Base-by-base conservation (phyloP, 1,284 basidiomycete genomes). In the Marasmius fiardii region DNA sequence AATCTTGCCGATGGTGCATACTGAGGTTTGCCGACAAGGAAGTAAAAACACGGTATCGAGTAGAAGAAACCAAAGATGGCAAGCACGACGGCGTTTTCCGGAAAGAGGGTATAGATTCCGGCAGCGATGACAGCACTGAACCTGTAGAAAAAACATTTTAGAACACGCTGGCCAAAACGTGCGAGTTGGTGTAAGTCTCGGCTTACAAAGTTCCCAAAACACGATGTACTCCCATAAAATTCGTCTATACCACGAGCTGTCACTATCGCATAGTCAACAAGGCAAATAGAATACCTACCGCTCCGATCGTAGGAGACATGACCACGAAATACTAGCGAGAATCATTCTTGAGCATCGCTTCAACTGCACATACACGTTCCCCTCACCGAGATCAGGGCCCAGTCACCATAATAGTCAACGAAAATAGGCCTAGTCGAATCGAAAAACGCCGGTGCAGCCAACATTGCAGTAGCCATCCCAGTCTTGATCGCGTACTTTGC, bases 21-120 rank as follows among this genome's bases (percentile, higher is more conserved):
- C 58, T 85, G 75, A 0, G 93, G 93, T 61, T 85, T 86, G 0
- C 86, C 82, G 14, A 95, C 79, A 63, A 95, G 94, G 66, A 89
- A 87, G 70, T 92, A 95, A 74, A 97, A 98, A 71, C 95, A 98
- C 2, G 95, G 95, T 3, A 97, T 75, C 1, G 93, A 95, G 69
- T 93, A 96, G 60, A 97, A 75, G 67, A 93, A 90, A 0, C 96
- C 95, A 59, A 95, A 89, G 39, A 92, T 72, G 1, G 93, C 85
- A 14, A 98, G 78, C 1, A 87, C 75, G 33, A 88, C 69, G 0
- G 90, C 79, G 60, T 94, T 82, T 51, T 92, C 87, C 0, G 89
- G 87, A 68, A 94, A 94, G 23, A 88, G 64, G 0, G 82, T 76
- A 70, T 89, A 95, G 10, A 90, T 77, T 0, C 73, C 71, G 12